These are phyloP conservation scores for Lipomyces chichibuensis DNA, from an alignment of 805 yeast species.

Conservation along the genomic window DNA sequence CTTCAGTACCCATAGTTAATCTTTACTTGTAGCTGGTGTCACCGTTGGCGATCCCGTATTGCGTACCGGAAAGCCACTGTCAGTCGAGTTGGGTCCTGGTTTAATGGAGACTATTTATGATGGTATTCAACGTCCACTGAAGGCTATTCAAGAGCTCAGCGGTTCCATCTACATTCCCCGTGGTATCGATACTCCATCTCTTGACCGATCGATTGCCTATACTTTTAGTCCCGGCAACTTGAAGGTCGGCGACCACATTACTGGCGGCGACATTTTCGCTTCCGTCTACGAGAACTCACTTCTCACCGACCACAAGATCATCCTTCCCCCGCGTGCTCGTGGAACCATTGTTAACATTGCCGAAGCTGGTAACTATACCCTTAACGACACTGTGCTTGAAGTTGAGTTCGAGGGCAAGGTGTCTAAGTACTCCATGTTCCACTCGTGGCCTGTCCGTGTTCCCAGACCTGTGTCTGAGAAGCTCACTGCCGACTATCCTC, in stretches of 20 bases:
- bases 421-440: constrained; percentile 86
- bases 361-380: constrained; percentile 84
- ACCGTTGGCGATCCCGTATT: constrained; percentile 99
- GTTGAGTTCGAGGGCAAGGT: constrained; percentile 92
- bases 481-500: constrained; percentile 89
- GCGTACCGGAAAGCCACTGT: constrained; percentile 98
- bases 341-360: constrained; percentile 94
- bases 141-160: constrained; percentile 83
- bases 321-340: constrained; percentile 97
- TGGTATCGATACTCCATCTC: constrained; percentile 97
- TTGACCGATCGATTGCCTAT: constrained; percentile 77
- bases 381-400: constrained; percentile 87
- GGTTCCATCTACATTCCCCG: constrained; percentile 97
- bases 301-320: constrained; percentile 86
- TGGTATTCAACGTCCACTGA: constrained; percentile 98
- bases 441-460: constrained; percentile 99
- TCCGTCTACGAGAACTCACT: constrained; percentile 91
- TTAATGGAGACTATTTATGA: constrained; percentile 98
- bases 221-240: constrained; percentile 79
- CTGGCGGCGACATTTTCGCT: constrained; percentile 98
- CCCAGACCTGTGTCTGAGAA: constrained; percentile 98
- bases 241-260: constrained; percentile 93
- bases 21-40: constrained; percentile 68
- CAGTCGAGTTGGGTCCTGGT: constrained; percentile 99
- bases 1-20: not conserved